phyloP scores from a whole-genome alignment of 2,329 filamentous ascomycete genomes.

The Blastomyces parvus region DNA sequence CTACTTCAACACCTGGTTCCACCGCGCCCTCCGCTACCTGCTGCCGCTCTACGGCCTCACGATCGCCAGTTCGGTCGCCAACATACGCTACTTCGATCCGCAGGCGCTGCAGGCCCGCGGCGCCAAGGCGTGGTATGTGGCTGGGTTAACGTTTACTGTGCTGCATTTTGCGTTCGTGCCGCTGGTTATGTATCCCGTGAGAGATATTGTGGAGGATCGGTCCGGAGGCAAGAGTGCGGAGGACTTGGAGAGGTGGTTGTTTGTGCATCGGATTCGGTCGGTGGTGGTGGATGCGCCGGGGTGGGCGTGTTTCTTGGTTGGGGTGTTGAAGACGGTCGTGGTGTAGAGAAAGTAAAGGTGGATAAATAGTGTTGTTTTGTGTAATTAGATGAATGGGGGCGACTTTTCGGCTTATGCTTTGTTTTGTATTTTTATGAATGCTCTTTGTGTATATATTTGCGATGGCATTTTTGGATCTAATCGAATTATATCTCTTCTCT shows the following conservation, averaged over 20 bases:
- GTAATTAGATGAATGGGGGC: not conserved
- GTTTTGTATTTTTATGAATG: too few species aligned
- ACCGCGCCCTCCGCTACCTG: constrained; percentile 21
- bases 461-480: too few species aligned
- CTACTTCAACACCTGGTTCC: constrained; percentile 39
- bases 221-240: constrained; percentile 8
- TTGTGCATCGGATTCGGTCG: constrained; percentile 15
- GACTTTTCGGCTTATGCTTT: too few species aligned
- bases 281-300: constrained; percentile 14
- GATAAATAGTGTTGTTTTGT: not conserved
- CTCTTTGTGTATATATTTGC: too few species aligned
- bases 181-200: constrained; percentile 13
- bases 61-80: constrained; percentile 12
- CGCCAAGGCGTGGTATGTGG: constrained; percentile 9
- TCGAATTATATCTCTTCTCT: not conserved
- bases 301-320: constrained; percentile 13
- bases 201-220: constrained; percentile 11
- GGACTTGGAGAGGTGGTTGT: constrained; percentile 14
- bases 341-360: not conserved
- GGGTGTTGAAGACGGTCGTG: not conserved
- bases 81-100: not conserved
- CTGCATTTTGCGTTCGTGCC: constrained; percentile 16
- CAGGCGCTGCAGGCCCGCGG: not conserved
- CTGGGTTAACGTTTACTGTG: constrained; percentile 12
- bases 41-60: constrained; percentile 12